Evolutionary conservation across 1,139 yeast genomes (phyloP), one percentile per base, ranked within the genome.

Genomic region (Kodamaea fungicola): DNA sequence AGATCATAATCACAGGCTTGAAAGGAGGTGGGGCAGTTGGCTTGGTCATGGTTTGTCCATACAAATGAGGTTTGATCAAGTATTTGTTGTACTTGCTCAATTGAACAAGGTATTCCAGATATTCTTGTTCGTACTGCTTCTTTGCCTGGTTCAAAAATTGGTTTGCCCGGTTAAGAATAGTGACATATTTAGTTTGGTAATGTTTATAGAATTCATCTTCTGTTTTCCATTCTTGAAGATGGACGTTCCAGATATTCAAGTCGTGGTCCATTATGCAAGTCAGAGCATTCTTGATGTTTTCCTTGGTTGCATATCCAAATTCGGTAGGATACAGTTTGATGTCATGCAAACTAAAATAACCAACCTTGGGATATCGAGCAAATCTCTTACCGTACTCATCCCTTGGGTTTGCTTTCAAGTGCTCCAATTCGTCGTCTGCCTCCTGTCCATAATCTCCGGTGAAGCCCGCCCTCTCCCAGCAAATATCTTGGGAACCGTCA

Each of bases 301-400:
- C 85, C 31, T 80, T 78, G 1, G 85, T 78, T 0, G 95, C 94
- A 59, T 69, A 83, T 0, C 90, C 94, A 8, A 73, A 55, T 53
- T 87, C 96, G 0, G 95, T 84, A 0, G 96, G 96, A 57, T 83
- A 87, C 2, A 95, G 84, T 53, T 86, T 84, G 50, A 87, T 81
- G 55, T 87, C 96, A 58, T 87, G 96, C 47, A 87, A 61, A 1
- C 95, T 85, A 54, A 85, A 86, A 55, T 87, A 87, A 0, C 94
- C 96, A 28, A 87, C 83, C 44, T 78, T 78, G 2, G 88, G 86
- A 42, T 62, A 72, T 7, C 60, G 63, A 1, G 84, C 76, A 38
- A 64, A 67, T 34, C 74, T 60, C 49, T 80, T 80, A 10, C 80
- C 78, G 48, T 71, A 73, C 32, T 74, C 80, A 48, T 76, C 74